A percentile compares a stretch with the other conserved stretches of the same genome.
Evolutionary conservation across 768 basidiomycete genomes (phyloP).

Genomic region (Rhodosporidiobolus sp.): DNA sequence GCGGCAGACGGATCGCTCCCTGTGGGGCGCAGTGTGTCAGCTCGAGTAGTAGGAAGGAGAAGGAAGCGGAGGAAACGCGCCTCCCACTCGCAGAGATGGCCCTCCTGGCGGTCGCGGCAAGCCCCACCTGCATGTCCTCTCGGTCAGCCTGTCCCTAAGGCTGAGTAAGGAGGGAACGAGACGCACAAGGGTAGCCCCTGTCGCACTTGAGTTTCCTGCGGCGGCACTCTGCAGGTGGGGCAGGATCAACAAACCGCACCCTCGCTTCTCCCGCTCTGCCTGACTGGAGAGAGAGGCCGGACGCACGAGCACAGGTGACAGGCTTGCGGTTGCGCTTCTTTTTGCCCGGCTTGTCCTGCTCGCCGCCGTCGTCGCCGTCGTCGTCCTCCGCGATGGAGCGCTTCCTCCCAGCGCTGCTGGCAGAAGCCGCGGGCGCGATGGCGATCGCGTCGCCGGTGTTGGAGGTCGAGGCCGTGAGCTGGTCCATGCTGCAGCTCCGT

Average conservation of each 20-base stretch:
- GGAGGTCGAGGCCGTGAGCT: too few species aligned
- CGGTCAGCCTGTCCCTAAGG: too few species aligned
- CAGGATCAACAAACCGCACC: too few species aligned
- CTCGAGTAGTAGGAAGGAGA: too few species aligned
- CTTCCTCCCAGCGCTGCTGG: background rate
- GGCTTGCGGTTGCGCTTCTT: slow-evolving; percentile 34
- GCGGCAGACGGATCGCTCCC: slow-evolving; percentile 31
- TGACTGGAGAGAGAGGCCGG: background rate
- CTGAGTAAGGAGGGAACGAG: background rate
- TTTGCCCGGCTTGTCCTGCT: background rate
- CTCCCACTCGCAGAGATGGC: slow-evolving; percentile 36
- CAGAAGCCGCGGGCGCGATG: too few species aligned
- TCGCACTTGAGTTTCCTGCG: slow-evolving; percentile 32
- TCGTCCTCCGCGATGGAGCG: background rate
- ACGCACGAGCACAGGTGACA: slow-evolving; percentile 30
- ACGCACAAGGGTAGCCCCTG: slow-evolving; percentile 29
- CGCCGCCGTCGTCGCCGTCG: background rate
- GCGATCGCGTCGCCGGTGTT: too few species aligned
- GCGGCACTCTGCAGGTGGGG: too few species aligned
- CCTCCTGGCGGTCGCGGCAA: slow-evolving; percentile 32
- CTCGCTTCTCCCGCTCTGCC: background rate
- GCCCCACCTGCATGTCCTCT: slow-evolving; percentile 14
- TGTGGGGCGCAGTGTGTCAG: too few species aligned
- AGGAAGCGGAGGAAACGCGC: too few species aligned
- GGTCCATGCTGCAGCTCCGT: too few species aligned